These are phyloP conservation scores for Gossypium gossypioides DNA, from an alignment of 441 rosid genomes.

Conservation along the genomic window DNA sequence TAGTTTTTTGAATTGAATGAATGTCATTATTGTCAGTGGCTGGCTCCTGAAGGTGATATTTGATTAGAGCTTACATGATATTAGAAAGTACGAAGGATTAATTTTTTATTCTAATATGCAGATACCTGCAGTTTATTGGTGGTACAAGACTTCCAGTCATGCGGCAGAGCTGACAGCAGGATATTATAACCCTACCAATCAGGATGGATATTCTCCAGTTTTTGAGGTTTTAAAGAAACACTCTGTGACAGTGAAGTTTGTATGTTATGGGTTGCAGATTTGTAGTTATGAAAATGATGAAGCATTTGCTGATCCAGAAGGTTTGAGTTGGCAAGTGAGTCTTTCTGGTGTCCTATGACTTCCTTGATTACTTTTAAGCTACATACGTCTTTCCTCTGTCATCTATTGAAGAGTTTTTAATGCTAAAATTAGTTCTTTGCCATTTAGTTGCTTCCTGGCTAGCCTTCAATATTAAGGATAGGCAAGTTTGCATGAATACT, in stretches of 20 bases:
- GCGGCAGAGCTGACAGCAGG: conserved; percentile 69
- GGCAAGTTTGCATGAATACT: background rate
- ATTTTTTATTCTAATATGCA: conserved; percentile 23
- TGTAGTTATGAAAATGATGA: conserved; percentile 36
- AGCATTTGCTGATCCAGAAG: conserved; percentile 56
- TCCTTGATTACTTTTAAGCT: background rate
- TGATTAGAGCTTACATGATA: background rate
- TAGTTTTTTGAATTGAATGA: background rate
- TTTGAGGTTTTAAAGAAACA: conserved; percentile 57
- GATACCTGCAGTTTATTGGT: conserved; percentile 70
- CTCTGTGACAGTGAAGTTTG: conserved; percentile 43
- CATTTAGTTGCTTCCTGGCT: background rate
- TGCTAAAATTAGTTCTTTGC: background rate
- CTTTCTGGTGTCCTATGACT: conserved; percentile 5
- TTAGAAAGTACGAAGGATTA: conserved; percentile 6
- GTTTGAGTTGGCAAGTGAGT: conserved; percentile 66
- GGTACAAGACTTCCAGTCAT: conserved; percentile 61
- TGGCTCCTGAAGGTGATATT: background rate
- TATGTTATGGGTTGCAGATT: conserved; percentile 41
- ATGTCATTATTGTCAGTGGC: background rate
- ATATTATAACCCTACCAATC: conserved; percentile 57
- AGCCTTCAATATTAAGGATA: background rate
- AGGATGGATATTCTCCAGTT: conserved; percentile 54
- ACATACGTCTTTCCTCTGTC: background rate
- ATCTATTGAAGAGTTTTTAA: background rate